Percentiles rank a stretch among this genome's conserved stretches.
phyloP scores from a whole-genome alignment of 331 rosid species.

The Prunus yedoensis region DNA sequence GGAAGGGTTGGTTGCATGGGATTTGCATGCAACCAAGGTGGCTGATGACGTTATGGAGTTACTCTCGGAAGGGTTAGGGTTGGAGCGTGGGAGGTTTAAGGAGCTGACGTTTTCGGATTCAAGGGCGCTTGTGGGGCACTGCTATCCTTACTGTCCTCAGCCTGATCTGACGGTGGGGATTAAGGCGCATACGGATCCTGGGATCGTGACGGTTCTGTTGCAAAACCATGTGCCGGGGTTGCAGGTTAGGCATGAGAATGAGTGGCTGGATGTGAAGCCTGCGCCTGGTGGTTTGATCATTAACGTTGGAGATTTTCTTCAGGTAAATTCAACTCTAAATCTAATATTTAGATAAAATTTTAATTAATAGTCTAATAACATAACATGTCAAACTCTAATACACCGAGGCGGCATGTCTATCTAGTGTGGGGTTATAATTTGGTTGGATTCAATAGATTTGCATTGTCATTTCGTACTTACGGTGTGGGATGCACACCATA shows the following conservation, averaged over 20 bases:
- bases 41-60: conserved; percentile 40
- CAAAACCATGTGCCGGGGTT: conserved; percentile 41
- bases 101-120: conserved; percentile 25
- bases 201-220: conserved; percentile 28
- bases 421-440: too few relatives aligned
- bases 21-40: conserved; percentile 18
- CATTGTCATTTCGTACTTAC: too few relatives aligned
- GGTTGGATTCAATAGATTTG: too few relatives aligned
- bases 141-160: conserved; percentile 46
- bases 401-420: too few relatives aligned
- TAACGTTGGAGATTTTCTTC: conserved; percentile 43
- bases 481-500: too few relatives aligned
- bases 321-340: conserved; percentile 10
- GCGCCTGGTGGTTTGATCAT: conserved; percentile 34
- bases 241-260: conserved; percentile 35
- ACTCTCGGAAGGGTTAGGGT: conserved; percentile 41
- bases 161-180: conserved; percentile 43
- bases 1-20: conserved; percentile 37
- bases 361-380: too few relatives aligned
- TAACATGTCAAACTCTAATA: too few relatives aligned
- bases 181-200: conserved; percentile 36
- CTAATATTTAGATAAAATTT: too few relatives aligned
- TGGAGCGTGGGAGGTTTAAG: conserved; percentile 36
- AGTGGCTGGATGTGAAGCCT: conserved; percentile 42
- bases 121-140: conserved; percentile 23